A percentile compares a stretch with the other conserved stretches of the same genome.
These are phyloP conservation scores for Pulveroboletus sp. DNA, from an alignment of 768 basidiomycete genomes.

Conservation along the genomic window DNA sequence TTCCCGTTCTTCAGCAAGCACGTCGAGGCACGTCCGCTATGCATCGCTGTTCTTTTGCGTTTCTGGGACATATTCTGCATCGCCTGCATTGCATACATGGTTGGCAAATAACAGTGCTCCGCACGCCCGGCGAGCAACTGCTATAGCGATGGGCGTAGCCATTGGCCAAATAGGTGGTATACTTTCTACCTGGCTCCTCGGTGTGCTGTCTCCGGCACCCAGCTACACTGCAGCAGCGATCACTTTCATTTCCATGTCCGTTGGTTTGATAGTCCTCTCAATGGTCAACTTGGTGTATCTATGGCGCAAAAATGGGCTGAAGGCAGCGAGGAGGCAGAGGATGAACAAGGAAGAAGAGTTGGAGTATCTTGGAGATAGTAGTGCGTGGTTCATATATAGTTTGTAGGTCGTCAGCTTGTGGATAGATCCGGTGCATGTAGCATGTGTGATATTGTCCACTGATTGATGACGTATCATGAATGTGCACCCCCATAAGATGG, in stretches of 20 bases:
- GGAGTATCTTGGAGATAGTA: constrained; percentile 43
- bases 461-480: too few relatives aligned
- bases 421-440: background rate
- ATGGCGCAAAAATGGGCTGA: constrained; percentile 41
- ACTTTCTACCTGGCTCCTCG: constrained; percentile 58
- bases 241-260: constrained; percentile 34
- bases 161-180: constrained; percentile 52
- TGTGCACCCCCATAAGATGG: too few relatives aligned
- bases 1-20: constrained; percentile 8
- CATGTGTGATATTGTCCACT: background rate
- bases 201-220: constrained; percentile 44
- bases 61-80: constrained; percentile 45
- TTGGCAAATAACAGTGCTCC: constrained; percentile 58
- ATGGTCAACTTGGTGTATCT: constrained; percentile 40
- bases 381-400: constrained; percentile 54
- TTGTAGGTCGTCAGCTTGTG: constrained; percentile 26
- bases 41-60: constrained; percentile 54
- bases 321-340: constrained; percentile 34
- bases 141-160: constrained; percentile 50
- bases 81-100: constrained; percentile 57
- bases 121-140: constrained; percentile 51
- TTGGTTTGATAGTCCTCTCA: constrained; percentile 35
- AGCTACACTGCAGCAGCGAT: constrained; percentile 45
- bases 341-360: constrained; percentile 35
- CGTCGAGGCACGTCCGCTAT: constrained; percentile 43